Base-by-base conservation (phyloP, 139 green algal species). In the Protoeuglena noctilucae region DNA sequence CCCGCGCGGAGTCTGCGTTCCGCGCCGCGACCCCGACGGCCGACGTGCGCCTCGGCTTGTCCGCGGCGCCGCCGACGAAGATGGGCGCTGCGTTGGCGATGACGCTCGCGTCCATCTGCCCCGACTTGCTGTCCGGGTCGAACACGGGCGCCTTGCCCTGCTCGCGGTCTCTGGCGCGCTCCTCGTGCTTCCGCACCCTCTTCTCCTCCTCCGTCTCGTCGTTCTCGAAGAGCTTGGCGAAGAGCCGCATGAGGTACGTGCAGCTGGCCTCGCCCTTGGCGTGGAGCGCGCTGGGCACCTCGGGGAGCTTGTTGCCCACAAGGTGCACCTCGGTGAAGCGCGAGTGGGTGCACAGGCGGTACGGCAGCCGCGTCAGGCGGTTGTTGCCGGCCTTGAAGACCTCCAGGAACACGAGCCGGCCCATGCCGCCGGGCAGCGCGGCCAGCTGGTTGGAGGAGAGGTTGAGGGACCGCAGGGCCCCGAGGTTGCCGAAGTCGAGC, bases 241-340 rank as follows among this genome's bases (percentile, higher is more conserved):
- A 12, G 9, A 43, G 34, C 34, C 34, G 34, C 34, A 43, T 43
- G 34, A 43, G 34, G 34, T 19, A 43, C 9, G 7, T 7, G 34
- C 34, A 43, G 34, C 12, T 43, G 34, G 9, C 34, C 34, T 43
- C 9, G 9, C 34, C 34, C 9, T 12, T 7, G 9, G 12, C 34
- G 34, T 43, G 7, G 34, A 43, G 12, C 34, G 34, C 7, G 34
- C 9, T 19, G 5, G 53, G 53, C 30, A 59, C 53, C 31, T 46
- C 22, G 12, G 53, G 53, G 22, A 59, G n/a, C 18, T 47, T 14
- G 53, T 59, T 59, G 19, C 53, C 53, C 14, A 48, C 39, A 31
- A 59, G 53, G 31, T 59, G 53, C 53, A 59, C 53, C 53, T 59
- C 53, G 19, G 50, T 34, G 25, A 59, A 21, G 18, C 23, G 12